Conservation (phyloP, 1,284 basidiomycete genomes). For the Rhodotorula sp. region DNA sequence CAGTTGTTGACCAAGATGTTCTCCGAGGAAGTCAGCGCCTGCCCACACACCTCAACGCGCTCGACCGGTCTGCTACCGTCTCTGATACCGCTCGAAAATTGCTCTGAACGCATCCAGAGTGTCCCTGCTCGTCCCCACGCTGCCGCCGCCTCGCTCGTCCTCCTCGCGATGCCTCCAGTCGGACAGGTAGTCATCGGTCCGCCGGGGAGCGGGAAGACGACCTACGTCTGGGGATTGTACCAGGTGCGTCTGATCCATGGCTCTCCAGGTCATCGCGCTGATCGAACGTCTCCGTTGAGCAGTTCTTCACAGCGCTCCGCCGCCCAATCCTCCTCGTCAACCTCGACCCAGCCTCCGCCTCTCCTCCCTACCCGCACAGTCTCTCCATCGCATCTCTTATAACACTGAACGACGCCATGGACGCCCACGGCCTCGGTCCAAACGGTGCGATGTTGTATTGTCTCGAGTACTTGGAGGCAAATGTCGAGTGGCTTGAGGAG, state of each 20-base stretch:
- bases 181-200: slow-evolving; percentile 72
- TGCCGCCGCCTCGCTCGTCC: neutral
- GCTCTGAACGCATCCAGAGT: neutral
- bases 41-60: too few relatives aligned
- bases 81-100: too few relatives aligned
- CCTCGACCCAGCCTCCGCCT: slow-evolving; percentile 91
- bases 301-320: slow-evolving; percentile 78
- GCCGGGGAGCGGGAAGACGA: slow-evolving; percentile 90
- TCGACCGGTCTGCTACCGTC: too few relatives aligned
- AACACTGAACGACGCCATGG: slow-evolving; percentile 84
- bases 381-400: slow-evolving; percentile 84
- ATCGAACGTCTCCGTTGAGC: neutral
- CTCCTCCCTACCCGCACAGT: slow-evolving; percentile 84
- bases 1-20: too few relatives aligned
- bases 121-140: neutral
- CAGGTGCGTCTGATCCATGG: slow-evolving; percentile 55
- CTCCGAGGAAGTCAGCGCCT: too few relatives aligned
- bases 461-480: slow-evolving; percentile 94
- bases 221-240: slow-evolving; percentile 88
- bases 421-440: slow-evolving; percentile 79
- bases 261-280: neutral
- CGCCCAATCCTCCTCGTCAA: slow-evolving; percentile 89
- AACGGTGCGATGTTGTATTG: slow-evolving; percentile 97
- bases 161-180: slow-evolving; percentile 39
- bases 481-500: slow-evolving; percentile 88